phyloP scores from a whole-genome alignment of 805 yeast genomes.

The Yamadazyma kitorensis region DNA sequence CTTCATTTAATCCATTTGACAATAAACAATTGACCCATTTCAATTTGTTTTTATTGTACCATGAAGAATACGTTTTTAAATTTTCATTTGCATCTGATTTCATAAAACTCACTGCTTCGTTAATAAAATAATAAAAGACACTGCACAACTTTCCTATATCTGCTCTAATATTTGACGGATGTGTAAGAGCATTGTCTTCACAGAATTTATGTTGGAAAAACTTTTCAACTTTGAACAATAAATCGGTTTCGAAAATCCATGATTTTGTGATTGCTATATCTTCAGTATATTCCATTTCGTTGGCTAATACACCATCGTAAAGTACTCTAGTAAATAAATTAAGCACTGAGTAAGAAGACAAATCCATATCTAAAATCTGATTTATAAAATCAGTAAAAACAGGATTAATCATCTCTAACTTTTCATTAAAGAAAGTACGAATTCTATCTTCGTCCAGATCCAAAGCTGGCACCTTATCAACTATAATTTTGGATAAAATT shows the following conservation, averaged over 20 bases:
- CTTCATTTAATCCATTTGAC: constrained; percentile 45
- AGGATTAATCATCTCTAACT: constrained; percentile 21
- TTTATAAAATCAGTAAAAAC: constrained; percentile 29
- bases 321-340: constrained; percentile 20
- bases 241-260: constrained; percentile 49
- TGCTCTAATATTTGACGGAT: constrained; percentile 15
- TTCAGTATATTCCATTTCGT: constrained; percentile 39
- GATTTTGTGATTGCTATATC: constrained; percentile 18
- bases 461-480: constrained; percentile 1
- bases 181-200: constrained; percentile 11
- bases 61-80: constrained; percentile 25
- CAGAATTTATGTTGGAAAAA: constrained; percentile 15
- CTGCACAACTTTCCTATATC: constrained; percentile 25
- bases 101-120: constrained; percentile 36
- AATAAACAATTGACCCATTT: constrained; percentile 63
- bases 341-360: constrained; percentile 16
- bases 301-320: constrained; percentile 30
- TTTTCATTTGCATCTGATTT: constrained; percentile 17
- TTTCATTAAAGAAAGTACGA: constrained; percentile 25
- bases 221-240: constrained; percentile 39
- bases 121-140: constrained; percentile 33
- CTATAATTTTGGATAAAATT: constrained; percentile 7
- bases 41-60: constrained; percentile 30
- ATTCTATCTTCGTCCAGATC: constrained; percentile 14
- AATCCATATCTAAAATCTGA: constrained; percentile 14